Conservation (phyloP, 179 eudicot species). For the Nepenthes alata region DNA sequence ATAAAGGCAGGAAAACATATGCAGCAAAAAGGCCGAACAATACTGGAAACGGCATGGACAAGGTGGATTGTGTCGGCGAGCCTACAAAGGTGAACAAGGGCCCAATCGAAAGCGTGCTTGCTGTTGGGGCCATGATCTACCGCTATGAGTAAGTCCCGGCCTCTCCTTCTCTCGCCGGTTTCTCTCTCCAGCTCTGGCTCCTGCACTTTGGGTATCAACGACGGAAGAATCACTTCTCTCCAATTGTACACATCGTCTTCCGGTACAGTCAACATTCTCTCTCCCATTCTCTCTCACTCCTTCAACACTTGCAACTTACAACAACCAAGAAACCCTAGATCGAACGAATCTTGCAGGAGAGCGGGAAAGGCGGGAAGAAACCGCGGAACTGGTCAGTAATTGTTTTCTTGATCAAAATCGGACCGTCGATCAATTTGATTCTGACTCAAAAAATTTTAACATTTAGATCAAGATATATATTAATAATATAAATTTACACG, state of each 20-base stretch:
- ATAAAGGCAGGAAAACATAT: no score
- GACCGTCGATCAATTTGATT: no score
- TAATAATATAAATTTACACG: no score
- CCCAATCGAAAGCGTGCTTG: conserved; percentile 94
- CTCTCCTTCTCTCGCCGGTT: conserved; percentile 62
- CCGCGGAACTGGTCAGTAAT: no score
- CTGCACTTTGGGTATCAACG: conserved; percentile 27
- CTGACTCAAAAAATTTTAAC: no score
- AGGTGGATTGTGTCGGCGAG: conserved; percentile 76
- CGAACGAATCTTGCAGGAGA: no score
- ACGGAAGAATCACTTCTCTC: conserved; percentile 45
- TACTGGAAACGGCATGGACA: conserved; percentile 61
- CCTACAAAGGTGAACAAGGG: conserved; percentile 55
- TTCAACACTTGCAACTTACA: no score
- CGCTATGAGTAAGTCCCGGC: conserved; percentile 56
- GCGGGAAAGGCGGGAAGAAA: no score
- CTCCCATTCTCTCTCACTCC: background rate
- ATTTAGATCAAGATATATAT: no score
- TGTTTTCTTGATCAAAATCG: no score
- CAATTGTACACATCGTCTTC: conserved; percentile 50
- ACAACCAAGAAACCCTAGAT: no score
- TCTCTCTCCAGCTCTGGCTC: conserved; percentile 61
- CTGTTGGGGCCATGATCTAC: conserved; percentile 78
- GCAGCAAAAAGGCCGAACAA: background rate
- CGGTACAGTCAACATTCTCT: conserved; percentile 31